phyloP scores from a whole-genome alignment of 495 filamentous ascomycete genomes.

The Penicillium lagena region DNA sequence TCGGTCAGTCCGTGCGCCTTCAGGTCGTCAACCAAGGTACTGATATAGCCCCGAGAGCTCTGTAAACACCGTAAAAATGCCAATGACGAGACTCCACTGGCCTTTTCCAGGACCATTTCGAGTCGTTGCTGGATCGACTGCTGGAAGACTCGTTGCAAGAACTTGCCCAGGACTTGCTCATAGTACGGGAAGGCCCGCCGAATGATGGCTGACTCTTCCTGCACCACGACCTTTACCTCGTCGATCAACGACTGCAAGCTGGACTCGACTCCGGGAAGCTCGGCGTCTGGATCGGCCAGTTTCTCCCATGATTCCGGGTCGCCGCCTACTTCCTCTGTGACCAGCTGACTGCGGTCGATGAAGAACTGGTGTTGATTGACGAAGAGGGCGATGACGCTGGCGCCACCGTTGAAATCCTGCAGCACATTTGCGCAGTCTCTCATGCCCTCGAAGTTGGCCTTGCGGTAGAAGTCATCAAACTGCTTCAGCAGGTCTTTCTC shows the following conservation, averaged over 20 bases:
- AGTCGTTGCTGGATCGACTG: conserved; percentile 94
- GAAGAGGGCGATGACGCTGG: conserved; percentile 88
- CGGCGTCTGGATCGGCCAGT: conserved; percentile 88
- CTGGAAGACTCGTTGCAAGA: conserved; percentile 92
- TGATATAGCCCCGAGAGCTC: conserved; percentile 79
- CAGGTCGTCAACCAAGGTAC: conserved; percentile 79
- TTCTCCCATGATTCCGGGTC: conserved; percentile 85
- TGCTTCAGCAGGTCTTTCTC: conserved; percentile 94
- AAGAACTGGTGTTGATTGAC: conserved; percentile 99
- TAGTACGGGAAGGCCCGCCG: conserved; percentile 93
- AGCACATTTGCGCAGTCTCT: conserved; percentile 88
- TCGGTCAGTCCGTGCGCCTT: conserved; percentile 94
- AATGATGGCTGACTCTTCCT: conserved; percentile 94
- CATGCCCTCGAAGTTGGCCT: conserved; percentile 95
- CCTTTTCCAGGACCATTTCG: conserved; percentile 94
- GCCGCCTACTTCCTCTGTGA: conserved; percentile 81
- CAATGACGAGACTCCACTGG: conserved; percentile 79
- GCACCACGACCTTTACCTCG: conserved; percentile 91
- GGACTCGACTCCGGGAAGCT: conserved; percentile 83
- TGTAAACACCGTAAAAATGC: conserved; percentile 90
- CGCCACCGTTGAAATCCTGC: conserved; percentile 91
- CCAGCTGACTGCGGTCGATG: conserved; percentile 83
- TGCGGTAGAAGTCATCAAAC: conserved; percentile 93
- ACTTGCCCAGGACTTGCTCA: conserved; percentile 85
- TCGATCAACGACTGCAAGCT: conserved; percentile 87